Conservation (phyloP, 2,329 filamentous ascomycete species). For the Aspergillus pseudonomiae region DNA sequence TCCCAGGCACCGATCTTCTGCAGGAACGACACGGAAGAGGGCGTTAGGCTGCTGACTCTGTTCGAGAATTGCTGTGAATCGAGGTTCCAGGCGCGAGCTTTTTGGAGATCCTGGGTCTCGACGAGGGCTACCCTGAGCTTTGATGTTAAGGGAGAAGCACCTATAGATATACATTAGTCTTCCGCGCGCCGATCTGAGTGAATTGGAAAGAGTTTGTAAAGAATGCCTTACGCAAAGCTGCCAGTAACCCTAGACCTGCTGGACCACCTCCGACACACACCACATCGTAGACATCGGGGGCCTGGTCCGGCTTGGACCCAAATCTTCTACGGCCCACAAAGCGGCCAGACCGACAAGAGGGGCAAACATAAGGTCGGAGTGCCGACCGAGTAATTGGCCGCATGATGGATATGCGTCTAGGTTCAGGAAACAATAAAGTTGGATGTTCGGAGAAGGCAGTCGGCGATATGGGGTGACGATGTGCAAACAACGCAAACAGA, state of each 20-base stretch:
- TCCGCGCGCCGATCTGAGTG: background rate
- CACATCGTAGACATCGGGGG: constrained; percentile 83
- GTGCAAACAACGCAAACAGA: constrained; percentile 25
- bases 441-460: constrained; percentile 5
- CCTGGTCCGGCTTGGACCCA: constrained; percentile 36
- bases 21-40: constrained; percentile 81
- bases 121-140: constrained; percentile 83
- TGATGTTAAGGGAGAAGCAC: constrained; percentile 73
- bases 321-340: constrained; percentile 32
- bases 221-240: constrained; percentile 67
- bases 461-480: constrained; percentile 11
- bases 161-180: constrained; percentile 48
- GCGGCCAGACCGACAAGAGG: constrained; percentile 38
- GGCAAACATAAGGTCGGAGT: constrained; percentile 44
- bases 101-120: constrained; percentile 82
- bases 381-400: constrained; percentile 34
- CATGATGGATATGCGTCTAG: constrained; percentile 30
- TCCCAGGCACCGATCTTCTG: constrained; percentile 82
- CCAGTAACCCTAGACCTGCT: constrained; percentile 79
- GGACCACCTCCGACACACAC: constrained; percentile 90
- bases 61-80: constrained; percentile 78
- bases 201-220: background rate
- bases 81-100: constrained; percentile 67
- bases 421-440: constrained; percentile 10
- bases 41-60: constrained; percentile 92